Conservation (phyloP, 805 yeast species). For the Candida sakaeoensis region DNA sequence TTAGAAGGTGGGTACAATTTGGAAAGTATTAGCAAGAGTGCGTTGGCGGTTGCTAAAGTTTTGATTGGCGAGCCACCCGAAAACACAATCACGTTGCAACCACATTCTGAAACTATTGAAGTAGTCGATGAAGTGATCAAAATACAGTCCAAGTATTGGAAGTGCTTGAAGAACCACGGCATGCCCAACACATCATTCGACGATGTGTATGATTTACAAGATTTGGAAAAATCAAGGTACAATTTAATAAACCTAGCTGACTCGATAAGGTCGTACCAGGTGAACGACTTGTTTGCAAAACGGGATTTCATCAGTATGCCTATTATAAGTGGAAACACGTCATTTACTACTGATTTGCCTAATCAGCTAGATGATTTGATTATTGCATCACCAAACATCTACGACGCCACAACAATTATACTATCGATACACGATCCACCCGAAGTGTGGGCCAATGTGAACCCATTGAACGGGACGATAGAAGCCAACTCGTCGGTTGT, state of each 20-base stretch:
- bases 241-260: constrained; percentile 57
- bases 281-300: constrained; percentile 49
- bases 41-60: constrained; percentile 87
- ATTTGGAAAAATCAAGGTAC: constrained; percentile 17
- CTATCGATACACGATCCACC: constrained; percentile 87
- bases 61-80: constrained; percentile 95
- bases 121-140: constrained; percentile 78
- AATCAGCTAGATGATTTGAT: constrained; percentile 58
- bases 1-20: constrained; percentile 96
- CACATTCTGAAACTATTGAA: constrained; percentile 72
- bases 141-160: constrained; percentile 85
- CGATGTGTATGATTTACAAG: constrained; percentile 34
- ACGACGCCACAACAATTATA: constrained; percentile 59
- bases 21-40: constrained; percentile 86
- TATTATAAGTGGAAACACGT: constrained; percentile 30
- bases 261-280: constrained; percentile 72
- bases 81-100: constrained; percentile 58
- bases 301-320: constrained; percentile 69
- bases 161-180: constrained; percentile 68
- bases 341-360: constrained; percentile 41
- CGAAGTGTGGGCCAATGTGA: constrained; percentile 83
- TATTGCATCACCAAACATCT: constrained; percentile 67
- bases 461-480: constrained; percentile 74
- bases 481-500: constrained; percentile 70
- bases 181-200: constrained; percentile 37